phyloP scores from a whole-genome alignment of 2,329 filamentous ascomycete species.

The Monosporascus cannonballus region DNA sequence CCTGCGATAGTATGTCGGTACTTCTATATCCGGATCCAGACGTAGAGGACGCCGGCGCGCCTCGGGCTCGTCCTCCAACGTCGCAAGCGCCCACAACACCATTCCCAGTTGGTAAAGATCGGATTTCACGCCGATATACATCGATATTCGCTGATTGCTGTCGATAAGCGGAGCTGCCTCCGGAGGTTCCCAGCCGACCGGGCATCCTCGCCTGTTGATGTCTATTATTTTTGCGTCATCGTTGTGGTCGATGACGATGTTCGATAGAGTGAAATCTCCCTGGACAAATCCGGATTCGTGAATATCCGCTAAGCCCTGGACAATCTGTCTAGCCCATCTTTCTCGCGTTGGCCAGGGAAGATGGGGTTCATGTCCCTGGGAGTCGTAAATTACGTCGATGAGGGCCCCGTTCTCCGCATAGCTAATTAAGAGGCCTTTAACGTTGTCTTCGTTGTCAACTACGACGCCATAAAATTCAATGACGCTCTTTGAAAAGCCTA shows the following conservation, averaged over 20 bases:
- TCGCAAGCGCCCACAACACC: slow-evolving; percentile 90
- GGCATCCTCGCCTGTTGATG: slow-evolving; percentile 95
- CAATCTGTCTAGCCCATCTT: slow-evolving; percentile 86
- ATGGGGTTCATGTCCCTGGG: slow-evolving; percentile 48
- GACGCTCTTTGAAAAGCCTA: slow-evolving; percentile 68
- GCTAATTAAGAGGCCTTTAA: slow-evolving; percentile 86
- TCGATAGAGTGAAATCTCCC: slow-evolving; percentile 93
- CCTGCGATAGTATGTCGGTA: slow-evolving; percentile 74
- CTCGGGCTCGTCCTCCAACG: slow-evolving; percentile 86
- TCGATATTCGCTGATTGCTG: slow-evolving; percentile 82
- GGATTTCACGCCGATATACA: slow-evolving; percentile 98
- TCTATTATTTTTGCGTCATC: slow-evolving; percentile 95
- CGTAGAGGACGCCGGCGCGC: slow-evolving; percentile 64
- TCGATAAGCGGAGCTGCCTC: slow-evolving; percentile 82
- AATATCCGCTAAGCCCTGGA: slow-evolving; percentile 82
- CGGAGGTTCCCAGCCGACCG: slow-evolving; percentile 94
- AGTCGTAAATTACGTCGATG: slow-evolving; percentile 85
- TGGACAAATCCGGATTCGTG: slow-evolving; percentile 96
- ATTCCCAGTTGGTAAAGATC: slow-evolving; percentile 95
- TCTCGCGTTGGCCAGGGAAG: slow-evolving; percentile 68
- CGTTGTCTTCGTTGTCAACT: slow-evolving; percentile 68
- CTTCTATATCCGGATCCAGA: slow-evolving; percentile 49
- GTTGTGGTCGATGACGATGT: slow-evolving; percentile 83
- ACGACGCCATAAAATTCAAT: slow-evolving; percentile 85
- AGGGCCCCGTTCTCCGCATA: slow-evolving; percentile 83